Base-by-base conservation (phyloP, 169 alveolate genomes). In the Cryptosporidium baileyi region DNA sequence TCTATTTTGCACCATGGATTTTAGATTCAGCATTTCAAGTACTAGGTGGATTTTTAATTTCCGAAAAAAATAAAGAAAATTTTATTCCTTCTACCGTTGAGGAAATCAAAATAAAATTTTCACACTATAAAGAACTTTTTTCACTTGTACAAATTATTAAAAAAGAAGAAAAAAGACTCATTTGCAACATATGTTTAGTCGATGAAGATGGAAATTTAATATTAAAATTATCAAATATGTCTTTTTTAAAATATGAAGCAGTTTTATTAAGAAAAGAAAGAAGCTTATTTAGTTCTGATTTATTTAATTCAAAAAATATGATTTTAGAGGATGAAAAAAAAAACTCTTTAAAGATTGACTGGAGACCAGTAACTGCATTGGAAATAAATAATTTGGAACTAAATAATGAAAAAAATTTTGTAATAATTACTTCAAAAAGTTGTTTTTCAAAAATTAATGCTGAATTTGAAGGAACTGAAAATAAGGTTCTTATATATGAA, bases 11-110 rank as follows among this genome's bases (percentile, higher is more conserved):
- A 26, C 85, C 85, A 0, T 74, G 85, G 85, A 57, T 74, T 26
- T 19, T 74, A 26, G 85, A 74, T 41, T 74, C 85, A n/a, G 85
- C 85, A 9, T 74, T 74, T 57, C 85, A 74, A 17, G 85, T 74
- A 4, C 19, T 57, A 22, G 85, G 85, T 40, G 85, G 85, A 22
- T 54, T 74, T 38, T 45, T 74, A 54, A 15, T 74, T 7, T 3
- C 17, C 17, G 34, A 74, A 8, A 61, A 28, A 0, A 28, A 49
- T 36, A 17, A 28, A 36, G 32, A 51, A 19, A 36, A 13, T 1
- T 74, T 54, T 54, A 38, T 74, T 74, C 85, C 85, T 2, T 17
- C 43, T 22, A 19, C 47, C 22, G 36, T 54, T 57, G 74, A 59
- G 22, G 60, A 74, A 57, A 22, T 43, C 34, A 3, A 19, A 36